Base-by-base conservation (phyloP, 352 stramenopile genomes). In the Pythium plurisporium region DNA sequence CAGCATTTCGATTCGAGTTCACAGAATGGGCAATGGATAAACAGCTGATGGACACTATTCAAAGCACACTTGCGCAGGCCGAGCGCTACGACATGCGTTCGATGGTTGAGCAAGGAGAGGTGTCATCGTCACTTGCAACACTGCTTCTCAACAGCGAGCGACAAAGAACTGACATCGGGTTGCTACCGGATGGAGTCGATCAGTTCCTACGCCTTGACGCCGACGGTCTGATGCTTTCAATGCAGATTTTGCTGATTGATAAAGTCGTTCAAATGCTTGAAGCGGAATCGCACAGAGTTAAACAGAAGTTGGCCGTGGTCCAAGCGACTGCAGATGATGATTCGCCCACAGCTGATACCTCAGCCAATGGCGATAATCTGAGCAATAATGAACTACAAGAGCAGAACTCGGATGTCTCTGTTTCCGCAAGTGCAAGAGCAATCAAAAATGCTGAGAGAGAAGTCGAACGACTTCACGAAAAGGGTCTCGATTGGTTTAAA, bases 231-330 rank as follows among this genome's bases (percentile, higher is more conserved):
- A 86, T 87, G 77, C 58, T 95, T 23, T 83, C 74, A 5, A 73
- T 89, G 45, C 86, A 95, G 49, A 86, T 95, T 53, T 58, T 95
- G 14, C 70, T 95, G 6, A 85, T 95, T 43, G 86, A 95, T 37
- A 67, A 89, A 62, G 61, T 92, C 50, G 83, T 94, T 19, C 74
- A 69, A 44, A 61, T 76, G 2, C 49, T 94, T 5, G 68, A 85
- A 11, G 33, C 72, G 2, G 79, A 93, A 25, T 70, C 73, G 23
- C 72, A 88, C 25, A 83, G 69, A 38, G 22, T 57, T 11, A 71
- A 68, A 17, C 50, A 46, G 15, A 25, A 17, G 19, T n/a, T 60
- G 9, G 40, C 54, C n/a, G 50, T 49, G 30, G 64, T 55, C 8
- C 34, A 54, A 34, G 59, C 59, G 19, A 46, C 30, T 14, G 33